These are phyloP conservation scores for Lagenidium sp. DNA, from an alignment of 352 stramenopile genomes.

Conservation along the genomic window DNA sequence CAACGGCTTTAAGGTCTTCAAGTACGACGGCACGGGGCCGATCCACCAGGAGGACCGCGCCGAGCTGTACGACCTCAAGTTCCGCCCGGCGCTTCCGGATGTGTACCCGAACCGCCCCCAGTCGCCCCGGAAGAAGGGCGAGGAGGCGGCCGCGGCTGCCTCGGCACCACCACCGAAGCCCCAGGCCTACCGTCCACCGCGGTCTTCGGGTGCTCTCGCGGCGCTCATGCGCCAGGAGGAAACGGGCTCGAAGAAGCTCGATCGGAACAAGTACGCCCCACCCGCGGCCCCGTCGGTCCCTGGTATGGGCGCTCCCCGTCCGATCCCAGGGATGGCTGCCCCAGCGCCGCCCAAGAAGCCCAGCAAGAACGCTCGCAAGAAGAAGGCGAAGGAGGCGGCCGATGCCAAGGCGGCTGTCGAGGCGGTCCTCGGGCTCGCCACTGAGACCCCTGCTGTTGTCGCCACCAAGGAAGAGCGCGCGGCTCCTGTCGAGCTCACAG, in stretches of 20 bases:
- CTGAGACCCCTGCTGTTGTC: constrained; percentile 8
- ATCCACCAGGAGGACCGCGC: constrained; percentile 77
- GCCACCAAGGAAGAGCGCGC: constrained; percentile 5
- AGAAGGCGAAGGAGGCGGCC: constrained; percentile 73
- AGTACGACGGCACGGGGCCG: constrained; percentile 92
- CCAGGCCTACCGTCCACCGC: constrained; percentile 82
- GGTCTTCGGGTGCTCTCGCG: constrained; percentile 86
- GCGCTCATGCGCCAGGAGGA: constrained; percentile 91
- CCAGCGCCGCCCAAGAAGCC: constrained; percentile 46
- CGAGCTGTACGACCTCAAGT: constrained; percentile 86
- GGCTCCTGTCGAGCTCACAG: constrained; percentile 26
- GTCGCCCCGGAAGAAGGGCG: constrained; percentile 68
- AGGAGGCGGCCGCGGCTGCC: constrained; percentile 18
- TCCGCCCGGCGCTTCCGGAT: constrained; percentile 59
- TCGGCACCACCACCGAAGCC: constrained; percentile 42
- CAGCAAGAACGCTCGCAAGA: constrained; percentile 75
- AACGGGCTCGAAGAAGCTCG: constrained; percentile 67
- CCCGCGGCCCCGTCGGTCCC: constrained; percentile 24
- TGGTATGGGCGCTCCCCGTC: constrained; percentile 33
- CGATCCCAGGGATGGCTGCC: constrained; percentile 62
- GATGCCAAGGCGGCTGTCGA: constrained; percentile 59
- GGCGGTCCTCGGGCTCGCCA: constrained; percentile 18
- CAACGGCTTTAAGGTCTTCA: constrained; percentile 96
- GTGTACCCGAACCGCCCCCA: constrained; percentile 87
- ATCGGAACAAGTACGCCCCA: constrained; percentile 78